Evolutionary conservation across 2,329 filamentous ascomycete species (phyloP).

Genomic region (Botrytis porri): DNA sequence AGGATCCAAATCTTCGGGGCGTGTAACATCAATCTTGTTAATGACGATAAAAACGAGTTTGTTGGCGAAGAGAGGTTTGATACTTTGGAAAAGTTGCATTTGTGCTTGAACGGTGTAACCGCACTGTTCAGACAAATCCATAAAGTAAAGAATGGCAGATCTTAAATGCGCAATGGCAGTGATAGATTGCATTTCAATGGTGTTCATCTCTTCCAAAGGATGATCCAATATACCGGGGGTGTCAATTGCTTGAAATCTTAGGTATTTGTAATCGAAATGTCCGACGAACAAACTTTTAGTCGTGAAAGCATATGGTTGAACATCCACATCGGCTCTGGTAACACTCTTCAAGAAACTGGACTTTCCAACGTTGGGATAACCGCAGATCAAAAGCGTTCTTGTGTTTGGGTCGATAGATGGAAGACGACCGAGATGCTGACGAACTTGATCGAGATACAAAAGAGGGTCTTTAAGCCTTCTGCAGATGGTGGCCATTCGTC

Average conservation of each 20-base stretch:
- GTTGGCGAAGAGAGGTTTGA: constrained; percentile 95
- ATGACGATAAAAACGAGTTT: constrained; percentile 95
- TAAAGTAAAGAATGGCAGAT: constrained; percentile 94
- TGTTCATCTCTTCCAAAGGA: constrained; percentile 98
- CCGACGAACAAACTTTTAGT: constrained; percentile 97
- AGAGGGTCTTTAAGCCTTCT: constrained; percentile 93
- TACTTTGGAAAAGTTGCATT: constrained; percentile 92
- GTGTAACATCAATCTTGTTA: constrained; percentile 95
- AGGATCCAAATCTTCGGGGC: constrained; percentile 80
- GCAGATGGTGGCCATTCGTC: constrained; percentile 97
- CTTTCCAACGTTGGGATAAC: constrained; percentile 97
- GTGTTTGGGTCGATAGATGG: constrained; percentile 99
- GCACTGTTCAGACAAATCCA: constrained; percentile 96
- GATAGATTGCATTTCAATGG: constrained; percentile 98
- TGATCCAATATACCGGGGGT: constrained; percentile 98
- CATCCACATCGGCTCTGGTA: constrained; percentile 91
- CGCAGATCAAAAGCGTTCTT: constrained; percentile 90
- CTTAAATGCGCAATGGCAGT: constrained; percentile 96
- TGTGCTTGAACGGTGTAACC: constrained; percentile 92
- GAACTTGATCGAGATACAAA: constrained; percentile 91
- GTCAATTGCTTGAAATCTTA: constrained; percentile 89
- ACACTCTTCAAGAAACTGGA: constrained; percentile 92
- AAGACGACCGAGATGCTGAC: constrained; percentile 94
- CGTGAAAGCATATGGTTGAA: constrained; percentile 97
- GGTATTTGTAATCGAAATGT: constrained; percentile 96